Evolutionary conservation across 2,329 filamentous ascomycete genomes (phyloP), one percentile per base, ranked within the genome.

Genomic region (Macrophomina phaseolina): DNA sequence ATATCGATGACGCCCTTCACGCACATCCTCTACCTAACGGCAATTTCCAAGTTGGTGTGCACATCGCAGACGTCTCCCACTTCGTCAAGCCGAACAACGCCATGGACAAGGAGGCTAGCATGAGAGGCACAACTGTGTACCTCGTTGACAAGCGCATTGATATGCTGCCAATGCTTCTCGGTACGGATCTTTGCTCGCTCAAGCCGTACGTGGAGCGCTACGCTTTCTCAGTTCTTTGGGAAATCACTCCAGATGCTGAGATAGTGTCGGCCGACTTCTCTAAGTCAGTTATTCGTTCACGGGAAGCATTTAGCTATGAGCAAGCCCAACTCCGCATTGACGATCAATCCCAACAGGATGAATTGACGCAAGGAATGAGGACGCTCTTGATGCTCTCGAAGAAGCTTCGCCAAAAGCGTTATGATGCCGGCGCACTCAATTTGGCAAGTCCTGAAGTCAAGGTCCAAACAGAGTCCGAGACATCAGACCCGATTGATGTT

Each of bases 21-120:
- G 94, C 95, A 6, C 87, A 89, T 68, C 85, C 86, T 61, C 82
- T 99, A 28, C 90, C 93, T 0, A 98, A 98, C 73, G 95, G 96
- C 51, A 97, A 98, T 77, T 94, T 89, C 70, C 93, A 98, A 78
- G 93, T 99, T 9, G 95, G 95, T 70, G 95, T 99, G 16, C 96
- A 99, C 79, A 99, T 99, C 79, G 96, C 95, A 34, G 95, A 99
- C 78, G 95, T 99, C n/a, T 98, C 95, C 9, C 91, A 99, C 80
- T 99, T 99, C 76, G 95, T 99, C 74, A 97, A 95, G 80, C 94
- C 96, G 32, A 93, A 92, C 78, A 99, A 94, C 74, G 91, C 95
- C 64, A 99, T 99, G 95, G 96, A 99, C 77, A 87, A 89, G 56
- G 95, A 99, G 81, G 95, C 95, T 3, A 95, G 93, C 75, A 88